phyloP scores from a whole-genome alignment of 805 yeast genomes.

The Myxozyma melibiosi region DNA sequence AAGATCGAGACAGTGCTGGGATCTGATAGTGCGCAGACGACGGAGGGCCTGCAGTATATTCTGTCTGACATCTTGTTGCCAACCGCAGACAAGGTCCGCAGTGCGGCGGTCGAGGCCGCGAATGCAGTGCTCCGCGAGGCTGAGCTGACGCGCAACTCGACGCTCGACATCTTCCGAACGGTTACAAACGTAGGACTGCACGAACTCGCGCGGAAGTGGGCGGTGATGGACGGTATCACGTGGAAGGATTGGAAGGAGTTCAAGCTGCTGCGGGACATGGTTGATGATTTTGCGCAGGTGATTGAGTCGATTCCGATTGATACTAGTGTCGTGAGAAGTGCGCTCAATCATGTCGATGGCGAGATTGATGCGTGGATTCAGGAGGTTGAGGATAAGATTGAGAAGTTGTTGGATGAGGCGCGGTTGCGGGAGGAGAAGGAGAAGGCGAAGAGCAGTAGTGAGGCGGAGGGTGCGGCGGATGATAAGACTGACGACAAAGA shows the following conservation, averaged over 20 bases:
- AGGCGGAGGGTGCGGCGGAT: background rate
- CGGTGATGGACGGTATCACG: slow-evolving; percentile 26
- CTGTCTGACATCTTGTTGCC: background rate
- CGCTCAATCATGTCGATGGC: slow-evolving; percentile 7
- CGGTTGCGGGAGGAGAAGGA: background rate
- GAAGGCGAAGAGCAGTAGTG: background rate
- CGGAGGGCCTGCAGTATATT: slow-evolving; percentile 4
- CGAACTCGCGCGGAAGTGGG: slow-evolving; percentile 32
- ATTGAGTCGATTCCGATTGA: slow-evolving; percentile 24
- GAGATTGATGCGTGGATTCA: slow-evolving; percentile 19
- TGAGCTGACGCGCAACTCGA: slow-evolving; percentile 14
- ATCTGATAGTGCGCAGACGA: background rate
- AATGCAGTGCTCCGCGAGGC: slow-evolving; percentile 17
- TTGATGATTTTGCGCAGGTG: slow-evolving; percentile 24
- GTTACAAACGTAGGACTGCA: slow-evolving; percentile 29
- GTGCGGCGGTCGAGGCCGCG: slow-evolving; percentile 7
- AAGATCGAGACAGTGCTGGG: slow-evolving; percentile 3
- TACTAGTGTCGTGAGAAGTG: background rate
- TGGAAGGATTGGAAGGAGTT: slow-evolving; percentile 33
- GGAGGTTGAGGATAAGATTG: slow-evolving; percentile 6
- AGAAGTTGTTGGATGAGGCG: slow-evolving; percentile 7
- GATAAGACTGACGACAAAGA: background rate
- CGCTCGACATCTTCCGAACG: slow-evolving; percentile 23
- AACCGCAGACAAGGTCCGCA: slow-evolving; percentile 16
- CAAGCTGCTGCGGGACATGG: slow-evolving; percentile 16